These are phyloP conservation scores for Litsea cubeba DNA, from an alignment of 164 flowering plant genomes.

Conservation along the genomic window DNA sequence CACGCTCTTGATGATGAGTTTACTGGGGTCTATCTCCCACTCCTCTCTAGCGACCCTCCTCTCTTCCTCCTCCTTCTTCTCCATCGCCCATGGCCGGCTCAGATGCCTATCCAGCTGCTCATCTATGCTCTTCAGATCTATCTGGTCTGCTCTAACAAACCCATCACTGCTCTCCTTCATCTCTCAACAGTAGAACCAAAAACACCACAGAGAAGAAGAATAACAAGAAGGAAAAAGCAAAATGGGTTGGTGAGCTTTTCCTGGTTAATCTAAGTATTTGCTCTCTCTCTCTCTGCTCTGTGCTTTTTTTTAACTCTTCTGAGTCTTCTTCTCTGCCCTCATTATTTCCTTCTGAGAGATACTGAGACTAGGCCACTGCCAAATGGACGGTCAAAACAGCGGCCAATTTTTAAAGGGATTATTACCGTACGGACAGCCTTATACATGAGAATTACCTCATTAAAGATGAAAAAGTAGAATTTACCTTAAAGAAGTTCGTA, in stretches of 20 bases:
- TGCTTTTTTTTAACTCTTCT: background rate
- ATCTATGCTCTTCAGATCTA: conserved; percentile 88
- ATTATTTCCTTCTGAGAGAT: no score
- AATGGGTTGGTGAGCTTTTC: conserved; percentile 2
- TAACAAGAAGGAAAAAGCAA: background rate
- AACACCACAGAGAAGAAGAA: background rate
- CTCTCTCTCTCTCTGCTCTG: background rate
- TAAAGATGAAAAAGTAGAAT: no score
- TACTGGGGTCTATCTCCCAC: conserved; percentile 66
- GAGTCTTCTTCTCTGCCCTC: background rate
- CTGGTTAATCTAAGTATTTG: background rate
- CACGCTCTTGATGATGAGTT: conserved; percentile 39
- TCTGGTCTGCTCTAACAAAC: conserved; percentile 95
- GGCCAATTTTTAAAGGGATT: no score
- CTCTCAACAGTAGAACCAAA: background rate
- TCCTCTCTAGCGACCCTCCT: conserved; percentile 25
- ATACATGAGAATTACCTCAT: no score
- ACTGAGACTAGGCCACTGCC: no score
- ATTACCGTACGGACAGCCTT: no score
- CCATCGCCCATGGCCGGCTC: conserved; percentile 56
- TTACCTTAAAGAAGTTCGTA: no score
- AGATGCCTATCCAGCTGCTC: conserved; percentile 89
- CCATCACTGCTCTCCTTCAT: conserved; percentile 76
- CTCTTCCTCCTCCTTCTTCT: conserved; percentile 42
- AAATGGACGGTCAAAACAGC: no score